These are phyloP conservation scores for Pestalotiopsis sp. DNA, from an alignment of 2,329 filamentous ascomycete genomes.

Conservation along the genomic window DNA sequence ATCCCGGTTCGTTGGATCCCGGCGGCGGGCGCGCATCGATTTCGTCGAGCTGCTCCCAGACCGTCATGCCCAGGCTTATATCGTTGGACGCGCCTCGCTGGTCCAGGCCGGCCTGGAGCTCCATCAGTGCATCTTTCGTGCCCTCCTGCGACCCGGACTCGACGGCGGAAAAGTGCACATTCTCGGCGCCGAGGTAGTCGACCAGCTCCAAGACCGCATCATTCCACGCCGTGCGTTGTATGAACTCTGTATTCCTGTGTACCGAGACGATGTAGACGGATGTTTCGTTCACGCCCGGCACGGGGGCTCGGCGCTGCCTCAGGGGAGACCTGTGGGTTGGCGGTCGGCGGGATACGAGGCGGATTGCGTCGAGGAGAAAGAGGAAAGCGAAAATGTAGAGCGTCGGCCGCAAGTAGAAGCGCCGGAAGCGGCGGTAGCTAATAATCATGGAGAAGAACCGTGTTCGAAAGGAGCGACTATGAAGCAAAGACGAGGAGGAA, in stretches of 20 bases:
- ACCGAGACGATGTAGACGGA: conserved; percentile 66
- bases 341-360: conserved; percentile 32
- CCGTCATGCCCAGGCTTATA: conserved; percentile 59
- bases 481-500: not conserved
- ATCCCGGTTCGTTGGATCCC: conserved; percentile 50
- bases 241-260: conserved; percentile 66
- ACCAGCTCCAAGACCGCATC: conserved; percentile 58
- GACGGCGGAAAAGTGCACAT: conserved; percentile 67
- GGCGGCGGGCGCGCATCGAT: conserved; percentile 43
- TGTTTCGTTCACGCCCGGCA: conserved; percentile 27
- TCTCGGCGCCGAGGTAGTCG: conserved; percentile 58
- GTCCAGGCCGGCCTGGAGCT: conserved; percentile 57
- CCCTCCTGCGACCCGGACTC: conserved; percentile 71
- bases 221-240: conserved; percentile 64
- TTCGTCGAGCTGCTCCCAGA: conserved; percentile 58
- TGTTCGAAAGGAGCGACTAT: not conserved
- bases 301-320: conserved; percentile 12
- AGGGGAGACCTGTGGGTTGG: conserved; percentile 30
- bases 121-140: conserved; percentile 62
- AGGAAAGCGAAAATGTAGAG: conserved; percentile 32
- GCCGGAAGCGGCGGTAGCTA: conserved; percentile 36
- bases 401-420: conserved; percentile 35
- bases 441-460: conserved; percentile 33
- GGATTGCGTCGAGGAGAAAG: conserved; percentile 37
- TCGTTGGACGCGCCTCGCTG: conserved; percentile 51